phyloP scores from a whole-genome alignment of 192 early-diverging fungal species.

The Chytriomyces hyalinus region DNA sequence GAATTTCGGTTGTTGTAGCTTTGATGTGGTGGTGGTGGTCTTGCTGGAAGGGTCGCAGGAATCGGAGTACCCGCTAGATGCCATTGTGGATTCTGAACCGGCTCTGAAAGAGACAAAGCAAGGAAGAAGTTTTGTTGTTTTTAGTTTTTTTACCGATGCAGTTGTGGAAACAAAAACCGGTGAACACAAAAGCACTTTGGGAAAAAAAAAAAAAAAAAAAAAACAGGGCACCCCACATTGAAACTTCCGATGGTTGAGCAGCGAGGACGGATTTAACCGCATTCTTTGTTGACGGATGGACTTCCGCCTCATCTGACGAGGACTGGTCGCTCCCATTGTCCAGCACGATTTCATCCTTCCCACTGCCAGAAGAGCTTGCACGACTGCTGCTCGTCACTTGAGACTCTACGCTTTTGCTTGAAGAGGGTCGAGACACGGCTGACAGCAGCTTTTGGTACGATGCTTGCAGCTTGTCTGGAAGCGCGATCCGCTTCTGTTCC shows the following conservation, averaged over 20 bases:
- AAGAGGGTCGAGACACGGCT: background rate
- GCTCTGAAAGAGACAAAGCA: background rate
- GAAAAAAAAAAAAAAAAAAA: too few relatives aligned
- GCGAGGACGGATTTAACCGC: too few relatives aligned
- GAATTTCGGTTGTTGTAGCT: too few relatives aligned
- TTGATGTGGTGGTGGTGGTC: too few relatives aligned
- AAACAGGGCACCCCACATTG: too few relatives aligned
- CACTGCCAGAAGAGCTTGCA: background rate
- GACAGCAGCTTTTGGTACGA: conserved; percentile 1
- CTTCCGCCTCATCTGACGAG: background rate
- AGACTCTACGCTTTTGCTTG: background rate
- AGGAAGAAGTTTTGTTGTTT: background rate
- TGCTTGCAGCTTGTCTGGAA: conserved; percentile 20
- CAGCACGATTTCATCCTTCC: background rate
- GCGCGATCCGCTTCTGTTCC: conserved; percentile 8
- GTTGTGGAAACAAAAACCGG: background rate
- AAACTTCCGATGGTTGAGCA: too few relatives aligned
- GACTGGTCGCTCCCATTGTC: background rate
- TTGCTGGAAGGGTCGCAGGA: too few relatives aligned
- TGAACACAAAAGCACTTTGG: background rate
- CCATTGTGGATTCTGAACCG: background rate
- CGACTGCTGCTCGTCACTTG: background rate
- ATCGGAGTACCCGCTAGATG: background rate
- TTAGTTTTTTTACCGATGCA: background rate
- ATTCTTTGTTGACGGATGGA: background rate